Percentiles rank a stretch among this genome's conserved stretches.
Evolutionary conservation across 495 filamentous ascomycete species (phyloP).

Genomic region (Aspergillus egyptiacus): DNA sequence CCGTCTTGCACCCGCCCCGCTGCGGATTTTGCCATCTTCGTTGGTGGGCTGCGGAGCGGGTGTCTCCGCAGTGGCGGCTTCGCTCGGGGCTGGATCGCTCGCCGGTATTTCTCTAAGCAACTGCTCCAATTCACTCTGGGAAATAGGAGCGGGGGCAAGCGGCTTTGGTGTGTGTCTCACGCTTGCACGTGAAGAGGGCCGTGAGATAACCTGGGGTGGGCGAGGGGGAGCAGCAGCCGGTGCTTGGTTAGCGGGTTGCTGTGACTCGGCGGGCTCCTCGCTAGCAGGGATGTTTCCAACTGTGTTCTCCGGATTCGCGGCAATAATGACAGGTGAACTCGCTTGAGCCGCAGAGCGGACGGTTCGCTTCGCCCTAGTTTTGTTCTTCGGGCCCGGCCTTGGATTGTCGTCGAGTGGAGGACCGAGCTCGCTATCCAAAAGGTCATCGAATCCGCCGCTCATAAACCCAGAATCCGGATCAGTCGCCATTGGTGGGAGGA

Average conservation of each 20-base stretch:
- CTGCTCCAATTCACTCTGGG: constrained; percentile 32
- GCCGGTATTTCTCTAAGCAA: constrained; percentile 42
- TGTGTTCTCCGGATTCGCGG: constrained; percentile 19
- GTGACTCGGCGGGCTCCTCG: constrained; percentile 15
- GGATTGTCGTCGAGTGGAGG: constrained; percentile 31
- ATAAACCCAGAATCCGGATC: constrained; percentile 73
- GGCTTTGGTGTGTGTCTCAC: constrained; percentile 35
- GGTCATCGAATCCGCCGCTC: constrained; percentile 64
- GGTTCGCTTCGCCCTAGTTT: constrained; percentile 37
- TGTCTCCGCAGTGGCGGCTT: constrained; percentile 32
- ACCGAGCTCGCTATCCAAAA: constrained; percentile 46
- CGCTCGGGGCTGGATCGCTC: constrained; percentile 47
- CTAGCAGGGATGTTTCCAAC: constrained; percentile 18
- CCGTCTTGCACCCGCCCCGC: constrained; percentile 33
- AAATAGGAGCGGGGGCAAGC: constrained; percentile 34
- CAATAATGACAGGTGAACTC: constrained; percentile 25
- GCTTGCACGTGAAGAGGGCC: constrained; percentile 36
- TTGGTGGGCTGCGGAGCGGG: constrained; percentile 21
- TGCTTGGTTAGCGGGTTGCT: constrained; percentile 14
- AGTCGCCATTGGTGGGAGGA: constrained; percentile 57
- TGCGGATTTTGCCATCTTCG: constrained; percentile 30
- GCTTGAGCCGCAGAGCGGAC: constrained; percentile 34
- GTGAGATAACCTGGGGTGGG: constrained; percentile 24
- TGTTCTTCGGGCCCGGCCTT: constrained; percentile 30
- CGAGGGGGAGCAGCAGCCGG: constrained; percentile 17